Base-by-base conservation (phyloP, 1,139 yeast genomes). In the Pichia sp. region DNA sequence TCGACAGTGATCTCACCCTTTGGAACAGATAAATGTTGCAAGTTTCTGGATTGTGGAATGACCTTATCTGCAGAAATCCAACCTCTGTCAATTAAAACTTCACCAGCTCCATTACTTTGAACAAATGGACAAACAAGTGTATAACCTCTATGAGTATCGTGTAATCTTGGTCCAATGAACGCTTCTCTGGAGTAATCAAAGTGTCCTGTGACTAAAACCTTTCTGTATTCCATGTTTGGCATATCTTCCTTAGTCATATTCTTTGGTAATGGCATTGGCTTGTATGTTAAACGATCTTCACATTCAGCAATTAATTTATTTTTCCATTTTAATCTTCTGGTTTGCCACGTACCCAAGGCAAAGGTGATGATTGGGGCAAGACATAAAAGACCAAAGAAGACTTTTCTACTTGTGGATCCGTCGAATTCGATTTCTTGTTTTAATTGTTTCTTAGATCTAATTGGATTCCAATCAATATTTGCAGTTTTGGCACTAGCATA, bases 261-360 rank as follows among this genome's bases (percentile, higher is more conserved):
- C 36, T 75, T 73, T 0, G 97, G 97, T 34, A 93, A 67, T 11
- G 81, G 81, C 35, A 85, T 68, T 0, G 96, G 86, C 2, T 83
- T 82, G 50, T 78, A 77, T 0, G 93, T 83, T 52, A 93, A 70
- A 53, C 90, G 72, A 57, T 88, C 87, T 63, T 93, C 97, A 61
- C 94, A 83, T 39, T 77, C 76, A 6, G 96, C 83, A 53, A 94
- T 86, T 53, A 93, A 72, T 47, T 82, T 79, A n/a, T 82, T 83
- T 65, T 94, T 94, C 99, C 99, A 93, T 51, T 79, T 72, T 47
- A 93, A 70, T 54, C 99, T 73, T 58, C 79, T 72, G 36, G 88
- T 83, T 68, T 93, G 99, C 99, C 99, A 93, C 49, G 94, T 80
- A 2, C 99, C 99, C 42, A 93, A 71, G 33, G 82, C 85, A 62